Evolutionary conservation across 1,284 basidiomycete genomes (phyloP), one percentile per base, ranked within the genome.

Genomic region (Apiotrichum montevideense): DNA sequence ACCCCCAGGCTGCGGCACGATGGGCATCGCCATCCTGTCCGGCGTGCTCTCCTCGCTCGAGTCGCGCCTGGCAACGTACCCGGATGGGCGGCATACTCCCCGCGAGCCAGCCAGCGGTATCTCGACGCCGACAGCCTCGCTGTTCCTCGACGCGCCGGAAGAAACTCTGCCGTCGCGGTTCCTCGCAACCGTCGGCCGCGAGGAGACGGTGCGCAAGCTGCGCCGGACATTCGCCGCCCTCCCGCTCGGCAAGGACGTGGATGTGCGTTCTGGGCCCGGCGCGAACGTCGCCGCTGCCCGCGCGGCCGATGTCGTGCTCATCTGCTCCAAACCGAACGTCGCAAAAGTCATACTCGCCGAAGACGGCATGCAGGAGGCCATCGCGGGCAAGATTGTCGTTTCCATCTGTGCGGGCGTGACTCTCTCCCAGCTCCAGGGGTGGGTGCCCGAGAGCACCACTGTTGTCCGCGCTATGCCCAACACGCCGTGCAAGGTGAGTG

Each of bases 391-490:
- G 77, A 83, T 98, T 1, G 80, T 99, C 58, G 89, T 98, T 71
- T 97, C 94, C 65, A 98, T 98, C 68, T 86, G 96, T 45, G 95
- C 96, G 8, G 96, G 96, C 63, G 86, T 97, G 5, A 95, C 89
- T 14, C 90, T 98, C 64, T 67, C 80, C 14, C 93, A 97, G 76
- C 80, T 98, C 44, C 77, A 80, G 51, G 80, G 76, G 8, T 88
- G 87, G 87, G 88, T 95, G 34, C 79, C 81, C 15, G 79, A 85
- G 0, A 80, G 79, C n/a, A 92, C 91, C 41, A 85, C 84, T 63
- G 89, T 98, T 51, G 86, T 98, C 51, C 85, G 96, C 53, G 91
- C 93, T 3, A 99, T 99, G 96, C 95, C 96, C 61, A 99, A 98
- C 74, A 98, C 96, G 1, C 94, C 96, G 7, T 92, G 90, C 80